Base-by-base conservation (phyloP, 768 basidiomycete genomes). In the Lactarius pseudohatsudake region DNA sequence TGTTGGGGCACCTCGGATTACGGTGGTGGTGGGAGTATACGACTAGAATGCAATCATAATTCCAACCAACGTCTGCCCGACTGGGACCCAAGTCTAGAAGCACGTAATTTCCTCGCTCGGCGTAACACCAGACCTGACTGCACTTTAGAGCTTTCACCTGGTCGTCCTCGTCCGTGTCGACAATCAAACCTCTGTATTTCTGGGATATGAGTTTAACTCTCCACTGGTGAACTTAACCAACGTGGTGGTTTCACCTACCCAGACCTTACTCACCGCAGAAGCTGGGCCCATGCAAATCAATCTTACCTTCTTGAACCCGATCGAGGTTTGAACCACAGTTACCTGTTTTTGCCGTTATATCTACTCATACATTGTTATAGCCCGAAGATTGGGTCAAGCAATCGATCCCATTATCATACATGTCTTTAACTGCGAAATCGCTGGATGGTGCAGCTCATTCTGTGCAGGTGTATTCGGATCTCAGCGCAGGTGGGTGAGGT, bases 391-490 rank as follows among this genome's bases (percentile, higher is more conserved):
- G 76, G 62, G 75, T 78, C 54, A 72, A 71, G 26, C 77, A 79
- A 61, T 79, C 79, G 1, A 59, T 80, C 4, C 79, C 80, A 8
- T 79, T 79, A 69, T 75, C 78, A 15, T 81, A 80, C 59, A 56
- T 80, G 20, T 69, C 74, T 7, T 58, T 81, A 8, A 69, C 72
- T 10, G 77, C 73, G 8, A 59, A 32, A 4, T 71, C 78, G 0
- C 67, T 70, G 18, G 79, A 81, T 59, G 76, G 74, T 13, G 65
- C 66, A 20, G 32, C 72, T 20, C 80, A 81, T 64, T 8, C 41
- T n/a, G 75, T 79, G 7, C 76, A 80, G 62, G 71, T 81, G 4
- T 81, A 79, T 64, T 74, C 78, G 0, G 80, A 81, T 63, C 75
- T 81, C 47, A 79, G 74, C 61, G 77, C 71, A 67, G 78, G 77